phyloP scores from a whole-genome alignment of 1,139 yeast species.

The Magnusiomyces fungicola region DNA sequence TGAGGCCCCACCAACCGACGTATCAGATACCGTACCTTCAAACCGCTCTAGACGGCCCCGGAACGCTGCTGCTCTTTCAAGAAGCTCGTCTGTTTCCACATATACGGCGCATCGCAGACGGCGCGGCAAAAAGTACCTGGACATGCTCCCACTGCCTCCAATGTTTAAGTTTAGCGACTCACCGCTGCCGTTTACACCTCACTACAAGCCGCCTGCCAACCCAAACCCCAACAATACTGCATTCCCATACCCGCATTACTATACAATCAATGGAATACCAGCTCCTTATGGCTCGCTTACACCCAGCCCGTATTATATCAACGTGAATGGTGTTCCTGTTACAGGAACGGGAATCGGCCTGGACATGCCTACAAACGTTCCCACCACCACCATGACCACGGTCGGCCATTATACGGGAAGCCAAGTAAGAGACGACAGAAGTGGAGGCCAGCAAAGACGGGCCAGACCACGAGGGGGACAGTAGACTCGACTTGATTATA shows the following conservation, averaged over 20 bases:
- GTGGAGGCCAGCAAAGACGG: no score
- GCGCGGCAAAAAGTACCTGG: not conserved
- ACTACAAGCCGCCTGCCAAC: no score
- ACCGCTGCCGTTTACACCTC: no score
- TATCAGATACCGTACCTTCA: no score
- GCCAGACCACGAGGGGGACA: no score
- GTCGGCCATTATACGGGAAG: not conserved
- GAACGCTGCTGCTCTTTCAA: not conserved
- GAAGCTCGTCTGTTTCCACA: not conserved
- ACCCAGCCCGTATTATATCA: no score
- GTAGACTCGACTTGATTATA: no score
- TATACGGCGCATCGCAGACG: not conserved
- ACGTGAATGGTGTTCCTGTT: not conserved
- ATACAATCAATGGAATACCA: not conserved
- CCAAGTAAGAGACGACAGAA: no score
- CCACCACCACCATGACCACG: not conserved
- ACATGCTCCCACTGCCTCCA: not conserved
- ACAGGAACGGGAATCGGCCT: not conserved
- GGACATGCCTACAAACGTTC: not conserved
- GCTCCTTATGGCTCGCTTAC: no score
- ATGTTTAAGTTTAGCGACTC: not conserved
- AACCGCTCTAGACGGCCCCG: not conserved
- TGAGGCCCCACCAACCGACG: no score
- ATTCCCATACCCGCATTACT: not conserved
- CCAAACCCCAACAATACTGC: not conserved